Evolutionary conservation across 2,329 filamentous ascomycete genomes (phyloP), one percentile per base, ranked within the genome.

Genomic region (Phialophora verrucosa): DNA sequence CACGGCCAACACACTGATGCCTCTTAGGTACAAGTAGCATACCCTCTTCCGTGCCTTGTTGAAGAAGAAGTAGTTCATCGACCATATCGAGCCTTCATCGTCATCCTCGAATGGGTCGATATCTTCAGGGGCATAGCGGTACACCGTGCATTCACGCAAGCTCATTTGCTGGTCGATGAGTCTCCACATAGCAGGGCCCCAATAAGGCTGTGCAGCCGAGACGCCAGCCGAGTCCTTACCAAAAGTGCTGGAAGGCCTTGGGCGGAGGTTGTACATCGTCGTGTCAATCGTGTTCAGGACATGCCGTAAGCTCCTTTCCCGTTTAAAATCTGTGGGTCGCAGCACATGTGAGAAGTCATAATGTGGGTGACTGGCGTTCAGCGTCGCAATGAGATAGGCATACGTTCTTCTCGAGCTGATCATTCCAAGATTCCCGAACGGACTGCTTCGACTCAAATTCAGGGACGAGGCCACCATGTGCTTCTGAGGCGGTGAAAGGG

Each of bases 271-370:
- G 79, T 91, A 91, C 66, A 99, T 83, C 0, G 92, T 96, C 14
- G 88, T 92, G 77, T 98, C 93, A 66, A 99, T 87, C 62, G 88
- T 92, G 74, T 90, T 90, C 86, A 96, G 96, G 65, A 97, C 91
- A 25, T 86, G 85, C 68, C 91, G 88, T 69, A 97, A 78, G 73
- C 89, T 91, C 66, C 90, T 86, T 81, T 97, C 93, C 70, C 91
- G 89, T 73, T 90, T 90, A 78, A 99, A 99, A 77, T 99, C 95
- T 42, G 89, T 87, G 0, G 95, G 93, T 44, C 93, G 89, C 65
- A 98, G 83, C 38, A 95, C 90, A 75, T 97, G 91, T 1, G 93
- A 97, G 80, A 99, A 99, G 78, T 99, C 95, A 78, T 99, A 98
- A 79, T 99, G 92, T 1, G 91, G 89, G 79, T 99, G 94, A 65